A percentile compares a stretch with the other conserved stretches of the same genome.
These are phyloP conservation scores for Ceratocystis cubensis DNA, from an alignment of 2,329 filamentous ascomycete genomes.

Conservation along the genomic window DNA sequence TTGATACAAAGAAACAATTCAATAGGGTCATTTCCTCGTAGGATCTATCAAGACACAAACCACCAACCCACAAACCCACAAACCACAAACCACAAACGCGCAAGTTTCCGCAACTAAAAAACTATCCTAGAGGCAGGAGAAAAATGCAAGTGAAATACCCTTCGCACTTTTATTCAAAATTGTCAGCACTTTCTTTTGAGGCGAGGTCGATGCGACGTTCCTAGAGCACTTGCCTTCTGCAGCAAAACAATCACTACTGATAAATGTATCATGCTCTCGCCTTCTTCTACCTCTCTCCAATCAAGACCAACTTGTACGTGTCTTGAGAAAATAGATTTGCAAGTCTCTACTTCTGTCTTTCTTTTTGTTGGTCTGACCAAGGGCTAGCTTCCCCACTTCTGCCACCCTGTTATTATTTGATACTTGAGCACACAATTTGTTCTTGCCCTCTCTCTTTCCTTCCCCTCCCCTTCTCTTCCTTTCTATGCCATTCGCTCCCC, in stretches of 20 bases:
- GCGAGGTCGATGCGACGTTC: background rate
- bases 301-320: background rate
- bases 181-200: constrained; percentile 10
- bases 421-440: background rate
- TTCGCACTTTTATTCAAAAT: background rate
- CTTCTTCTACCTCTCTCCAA: background rate
- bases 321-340: background rate
- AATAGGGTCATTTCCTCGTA: background rate
- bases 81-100: background rate
- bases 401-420: background rate
- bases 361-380: background rate
- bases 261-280: background rate
- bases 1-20: background rate
- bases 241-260: background rate
- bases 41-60: background rate
- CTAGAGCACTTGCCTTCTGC: background rate
- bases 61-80: background rate
- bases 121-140: too few species aligned
- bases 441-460: background rate
- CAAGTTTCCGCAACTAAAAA: background rate
- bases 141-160: background rate
- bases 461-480: background rate
- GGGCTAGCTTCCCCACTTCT: background rate
- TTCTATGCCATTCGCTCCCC: background rate
- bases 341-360: background rate